Evolutionary conservation across 2,329 filamentous ascomycete species (phyloP), one percentile per base, ranked within the genome.

Genomic region (Hymenoscyphus linearis): DNA sequence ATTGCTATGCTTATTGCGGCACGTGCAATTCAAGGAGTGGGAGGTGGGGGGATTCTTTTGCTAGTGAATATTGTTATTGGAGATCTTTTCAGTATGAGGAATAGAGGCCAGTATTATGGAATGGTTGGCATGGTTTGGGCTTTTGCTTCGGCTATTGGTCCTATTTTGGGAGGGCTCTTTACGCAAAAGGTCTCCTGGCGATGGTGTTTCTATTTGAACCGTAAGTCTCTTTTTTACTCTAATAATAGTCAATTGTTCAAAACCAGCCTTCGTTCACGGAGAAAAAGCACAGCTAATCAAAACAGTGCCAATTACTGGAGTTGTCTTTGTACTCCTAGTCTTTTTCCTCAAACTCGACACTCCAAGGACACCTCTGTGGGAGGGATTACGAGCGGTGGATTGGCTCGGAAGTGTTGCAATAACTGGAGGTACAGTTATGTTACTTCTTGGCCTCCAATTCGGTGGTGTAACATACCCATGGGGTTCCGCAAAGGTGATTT

Each of bases 391-490:
- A 62, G 84, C 84, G 0, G 77, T 85, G 18, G 82, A 85, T 69
- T 85, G 82, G 82, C 63, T 76, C 5, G 89, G 89, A 0, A 85
- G 82, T 1, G 58, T 88, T 12, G 76, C 82, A 2, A 81, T 88
- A 16, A 77, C 83, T 14, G 89, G 88, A 52, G 90, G 88, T 26
- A 93, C 90, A 0, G 79, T 96, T 22, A 95, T 96, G 90, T 80
- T 96, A 65, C 83, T 96, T 4, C 85, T 96, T 50, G 93, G 91
- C 0, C 83, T 96, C 12, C 88, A 96, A 71, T 91, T 93, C 64
- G 93, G 92, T 60, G 92, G 91, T 55, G 83, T 91, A 57, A 80
- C 80, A 25, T 85, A 84, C 65, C 88, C 92, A 1, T 91, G 72
- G 72, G 37, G 52, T 25, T 73, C 71, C 6, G 64, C 67, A 3